phyloP scores from a whole-genome alignment of 2,329 filamentous ascomycete genomes.

The Penicillium sp. region DNA sequence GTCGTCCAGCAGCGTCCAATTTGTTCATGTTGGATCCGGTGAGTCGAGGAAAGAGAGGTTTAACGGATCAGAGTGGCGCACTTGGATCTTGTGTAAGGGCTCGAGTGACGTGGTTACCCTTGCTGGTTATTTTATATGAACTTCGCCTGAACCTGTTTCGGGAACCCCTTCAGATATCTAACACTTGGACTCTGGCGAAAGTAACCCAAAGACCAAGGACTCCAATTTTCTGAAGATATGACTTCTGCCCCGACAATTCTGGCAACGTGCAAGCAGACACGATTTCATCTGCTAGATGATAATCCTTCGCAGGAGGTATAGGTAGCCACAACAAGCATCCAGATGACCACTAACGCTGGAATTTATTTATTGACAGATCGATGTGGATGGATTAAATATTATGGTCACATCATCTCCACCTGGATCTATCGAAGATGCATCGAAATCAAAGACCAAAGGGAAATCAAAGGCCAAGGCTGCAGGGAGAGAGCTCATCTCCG shows the following conservation, averaged over 20 bases:
- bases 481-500: constrained; percentile 62
- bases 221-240: neutral
- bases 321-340: neutral
- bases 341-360: neutral
- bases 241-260: constrained; percentile 41
- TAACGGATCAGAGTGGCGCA: neutral
- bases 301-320: constrained; percentile 53
- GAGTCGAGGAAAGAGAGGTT: neutral
- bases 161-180: neutral
- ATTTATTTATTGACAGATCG: constrained; percentile 48
- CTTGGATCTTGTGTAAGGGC: neutral
- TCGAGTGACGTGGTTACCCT: neutral
- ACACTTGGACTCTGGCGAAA: neutral
- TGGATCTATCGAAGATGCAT: constrained; percentile 16
- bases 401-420: constrained; percentile 51
- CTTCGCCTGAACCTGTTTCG: too few species aligned
- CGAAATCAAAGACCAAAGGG: constrained; percentile 31
- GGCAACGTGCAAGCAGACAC: constrained; percentile 65
- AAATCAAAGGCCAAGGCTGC: constrained; percentile 53
- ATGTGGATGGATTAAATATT: constrained; percentile 71
- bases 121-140: neutral
- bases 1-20: neutral
- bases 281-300: constrained; percentile 60
- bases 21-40: neutral
- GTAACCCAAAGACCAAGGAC: neutral